Conservation (phyloP, 2,329 filamentous ascomycete genomes). For the Aspergillus alliaceus region DNA sequence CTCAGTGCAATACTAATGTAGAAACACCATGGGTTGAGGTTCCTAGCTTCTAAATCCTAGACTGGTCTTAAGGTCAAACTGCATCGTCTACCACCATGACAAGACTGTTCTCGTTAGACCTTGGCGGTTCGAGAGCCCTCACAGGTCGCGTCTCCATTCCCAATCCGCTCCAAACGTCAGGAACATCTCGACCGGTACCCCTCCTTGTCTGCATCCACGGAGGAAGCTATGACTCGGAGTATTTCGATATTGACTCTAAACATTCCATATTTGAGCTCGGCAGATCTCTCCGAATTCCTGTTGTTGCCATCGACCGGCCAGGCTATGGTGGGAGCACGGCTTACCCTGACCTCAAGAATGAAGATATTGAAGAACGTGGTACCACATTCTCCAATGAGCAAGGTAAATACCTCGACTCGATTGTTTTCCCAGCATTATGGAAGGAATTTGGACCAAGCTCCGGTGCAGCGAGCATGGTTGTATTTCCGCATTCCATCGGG, state of each 20-base stretch:
- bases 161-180: not conserved
- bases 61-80: not conserved
- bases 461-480: constrained; percentile 5
- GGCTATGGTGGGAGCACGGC: constrained; percentile 7
- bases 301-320: constrained; percentile 8
- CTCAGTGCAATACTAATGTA: too few species aligned
- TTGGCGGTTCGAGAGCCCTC: not conserved
- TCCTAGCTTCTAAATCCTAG: not conserved
- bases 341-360: not conserved
- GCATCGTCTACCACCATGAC: too few species aligned
- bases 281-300: not conserved
- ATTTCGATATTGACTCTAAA: constrained; percentile 8
- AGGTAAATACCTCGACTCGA: constrained; percentile 7
- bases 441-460: constrained; percentile 8
- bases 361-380: not conserved
- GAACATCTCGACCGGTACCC: not conserved
- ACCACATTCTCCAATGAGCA: constrained; percentile 6
- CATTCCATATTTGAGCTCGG: constrained; percentile 1
- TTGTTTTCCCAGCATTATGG: constrained; percentile 9
- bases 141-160: not conserved
- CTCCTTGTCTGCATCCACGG: constrained; percentile 13
- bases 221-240: constrained; percentile 9
- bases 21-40: not conserved
- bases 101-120: not conserved
- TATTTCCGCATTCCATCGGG: constrained; percentile 11